These are phyloP conservation scores for Ophiocytium majus DNA, from an alignment of 352 stramenopile species.

Conservation along the genomic window DNA sequence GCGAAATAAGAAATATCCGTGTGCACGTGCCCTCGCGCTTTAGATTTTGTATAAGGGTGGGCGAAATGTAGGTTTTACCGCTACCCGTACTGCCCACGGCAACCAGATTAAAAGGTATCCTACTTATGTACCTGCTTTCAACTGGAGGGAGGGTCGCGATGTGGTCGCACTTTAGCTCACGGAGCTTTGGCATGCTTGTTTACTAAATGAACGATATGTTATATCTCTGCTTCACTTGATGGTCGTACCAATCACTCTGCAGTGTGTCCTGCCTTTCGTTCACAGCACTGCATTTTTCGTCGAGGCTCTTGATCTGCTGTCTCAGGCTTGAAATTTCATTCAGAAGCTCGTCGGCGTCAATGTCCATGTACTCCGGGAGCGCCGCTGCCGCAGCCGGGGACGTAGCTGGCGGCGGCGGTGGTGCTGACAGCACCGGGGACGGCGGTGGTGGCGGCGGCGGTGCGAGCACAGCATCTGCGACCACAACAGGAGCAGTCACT, in stretches of 20 bases:
- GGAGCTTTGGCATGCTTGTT: not conserved
- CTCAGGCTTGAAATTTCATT: not conserved
- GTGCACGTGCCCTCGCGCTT: not conserved
- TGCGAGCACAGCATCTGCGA: not conserved
- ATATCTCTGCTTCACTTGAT: too few species aligned
- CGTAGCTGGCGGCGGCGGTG: not conserved
- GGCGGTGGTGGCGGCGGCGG: too few species aligned
- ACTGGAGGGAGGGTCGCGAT: not conserved
- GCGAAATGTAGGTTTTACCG: not conserved
- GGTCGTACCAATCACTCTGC: too few species aligned
- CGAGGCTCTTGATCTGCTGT: not conserved
- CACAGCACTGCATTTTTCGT: not conserved
- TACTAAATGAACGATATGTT: too few species aligned
- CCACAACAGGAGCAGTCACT: too few species aligned
- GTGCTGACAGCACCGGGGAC: not conserved
- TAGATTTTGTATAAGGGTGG: not conserved
- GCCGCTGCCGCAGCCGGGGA: not conserved
- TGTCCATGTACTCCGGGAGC: not conserved
- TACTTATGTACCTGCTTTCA: not conserved
- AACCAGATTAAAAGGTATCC: not conserved
- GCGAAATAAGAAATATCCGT: not conserved
- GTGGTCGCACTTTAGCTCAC: not conserved
- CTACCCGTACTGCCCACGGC: not conserved
- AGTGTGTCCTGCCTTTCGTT: too few species aligned
- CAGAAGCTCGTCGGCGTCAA: not conserved